Percentiles rank a stretch among this genome's conserved stretches.
Evolutionary conservation across 2,329 filamentous ascomycete species (phyloP).

Genomic region (Fusarium hostae): DNA sequence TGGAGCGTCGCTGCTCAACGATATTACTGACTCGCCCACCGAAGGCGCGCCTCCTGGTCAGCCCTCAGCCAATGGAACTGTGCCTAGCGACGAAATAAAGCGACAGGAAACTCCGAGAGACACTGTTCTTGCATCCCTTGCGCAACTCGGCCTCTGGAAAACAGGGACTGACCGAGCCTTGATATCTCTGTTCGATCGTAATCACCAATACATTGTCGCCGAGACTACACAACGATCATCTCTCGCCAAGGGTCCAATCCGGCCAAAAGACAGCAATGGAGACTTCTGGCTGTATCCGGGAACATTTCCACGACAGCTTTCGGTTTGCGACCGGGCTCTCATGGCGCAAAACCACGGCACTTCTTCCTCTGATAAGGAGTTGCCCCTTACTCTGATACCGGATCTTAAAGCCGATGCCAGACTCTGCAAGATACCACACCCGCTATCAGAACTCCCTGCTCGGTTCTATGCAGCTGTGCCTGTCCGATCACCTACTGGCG

Average conservation of each 20-base stretch:
- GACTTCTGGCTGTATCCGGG: slow-evolving; percentile 43
- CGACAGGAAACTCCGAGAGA: slow-evolving; percentile 40
- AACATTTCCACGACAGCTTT: slow-evolving; percentile 43
- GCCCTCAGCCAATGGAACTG: background rate
- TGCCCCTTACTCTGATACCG: slow-evolving; percentile 50
- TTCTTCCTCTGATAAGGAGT: background rate
- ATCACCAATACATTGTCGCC: slow-evolving; percentile 60
- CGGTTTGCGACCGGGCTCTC: slow-evolving; percentile 46
- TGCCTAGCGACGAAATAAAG: background rate
- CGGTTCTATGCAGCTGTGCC: slow-evolving; percentile 56
- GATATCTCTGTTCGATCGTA: slow-evolving; percentile 63
- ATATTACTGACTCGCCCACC: slow-evolving; percentile 7
- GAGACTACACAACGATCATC: slow-evolving; percentile 56
- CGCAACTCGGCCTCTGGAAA: slow-evolving; percentile 59
- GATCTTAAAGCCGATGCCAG: slow-evolving; percentile 49
- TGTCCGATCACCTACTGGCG: slow-evolving; percentile 50
- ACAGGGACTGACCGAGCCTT: slow-evolving; percentile 55
- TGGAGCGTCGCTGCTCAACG: slow-evolving; percentile 25
- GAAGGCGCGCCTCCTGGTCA: slow-evolving; percentile 11
- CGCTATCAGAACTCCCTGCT: slow-evolving; percentile 28
- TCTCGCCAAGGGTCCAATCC: slow-evolving; percentile 48
- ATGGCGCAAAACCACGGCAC: background rate
- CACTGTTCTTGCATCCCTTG: slow-evolving; percentile 57
- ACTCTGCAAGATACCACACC: slow-evolving; percentile 42
- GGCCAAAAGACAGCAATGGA: slow-evolving; percentile 5